phyloP scores from a whole-genome alignment of 139 green algal genomes.

The Zygnema cylindricum region DNA sequence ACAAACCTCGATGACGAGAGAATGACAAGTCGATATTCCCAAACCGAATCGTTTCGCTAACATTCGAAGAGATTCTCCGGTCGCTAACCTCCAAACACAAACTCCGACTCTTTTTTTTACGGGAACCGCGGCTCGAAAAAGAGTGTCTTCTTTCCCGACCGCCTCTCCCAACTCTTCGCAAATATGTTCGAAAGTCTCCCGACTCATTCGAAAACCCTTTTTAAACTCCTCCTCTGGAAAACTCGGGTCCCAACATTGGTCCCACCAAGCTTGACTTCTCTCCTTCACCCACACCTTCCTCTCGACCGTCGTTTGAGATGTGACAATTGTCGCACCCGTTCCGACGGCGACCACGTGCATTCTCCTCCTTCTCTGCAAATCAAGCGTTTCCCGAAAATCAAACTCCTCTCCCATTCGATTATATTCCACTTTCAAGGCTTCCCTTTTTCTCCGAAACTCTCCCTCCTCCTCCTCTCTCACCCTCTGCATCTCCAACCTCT shows the following conservation, averaged over 20 bases:
- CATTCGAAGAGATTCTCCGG: conserved; percentile 10
- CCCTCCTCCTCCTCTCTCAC: neutral
- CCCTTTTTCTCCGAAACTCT: no score
- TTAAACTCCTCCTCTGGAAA: conserved; percentile 39
- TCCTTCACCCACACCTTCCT: conserved; percentile 22
- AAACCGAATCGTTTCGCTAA: conserved; percentile 43
- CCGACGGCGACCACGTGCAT: neutral
- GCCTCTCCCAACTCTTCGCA: conserved; percentile 10
- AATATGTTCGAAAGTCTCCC: conserved; percentile 34
- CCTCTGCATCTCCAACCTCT: neutral
- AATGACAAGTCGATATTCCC: conserved; percentile 36
- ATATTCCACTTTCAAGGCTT: no score
- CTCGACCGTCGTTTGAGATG: neutral
- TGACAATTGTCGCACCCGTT: neutral
- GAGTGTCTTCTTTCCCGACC: conserved; percentile 45
- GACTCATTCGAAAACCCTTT: conserved; percentile 30
- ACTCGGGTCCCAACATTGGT: conserved; percentile 34
- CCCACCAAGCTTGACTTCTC: conserved; percentile 39
- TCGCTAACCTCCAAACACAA: conserved; percentile 38
- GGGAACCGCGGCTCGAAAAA: conserved; percentile 9
- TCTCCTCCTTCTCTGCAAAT: neutral
- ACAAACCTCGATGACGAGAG: conserved; percentile 36
- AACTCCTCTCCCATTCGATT: no score
- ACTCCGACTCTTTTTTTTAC: conserved; percentile 34
- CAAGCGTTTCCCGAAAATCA: no score